Evolutionary conservation across 75 land plant species (phyloP).

Genomic region (Larix kaempferi): DNA sequence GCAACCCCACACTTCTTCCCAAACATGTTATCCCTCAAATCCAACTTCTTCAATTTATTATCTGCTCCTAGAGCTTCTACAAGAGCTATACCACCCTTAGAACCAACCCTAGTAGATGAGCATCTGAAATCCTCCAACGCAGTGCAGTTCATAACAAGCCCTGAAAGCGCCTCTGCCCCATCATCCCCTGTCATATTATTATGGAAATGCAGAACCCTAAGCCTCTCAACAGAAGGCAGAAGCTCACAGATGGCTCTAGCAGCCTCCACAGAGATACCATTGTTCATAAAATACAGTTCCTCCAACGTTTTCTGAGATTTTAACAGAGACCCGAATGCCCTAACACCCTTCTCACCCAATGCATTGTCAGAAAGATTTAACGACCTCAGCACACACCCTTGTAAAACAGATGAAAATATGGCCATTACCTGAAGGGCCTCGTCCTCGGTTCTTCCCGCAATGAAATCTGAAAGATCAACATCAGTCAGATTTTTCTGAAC

Average conservation of each 20-base stretch:
- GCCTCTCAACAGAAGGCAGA: constrained; percentile 66
- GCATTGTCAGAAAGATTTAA: constrained; percentile 93
- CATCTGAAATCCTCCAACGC: constrained; percentile 81
- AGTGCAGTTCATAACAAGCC: constrained; percentile 55
- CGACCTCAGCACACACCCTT: constrained; percentile 65
- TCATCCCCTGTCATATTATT: constrained; percentile 98
- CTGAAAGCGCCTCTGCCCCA: constrained; percentile 78
- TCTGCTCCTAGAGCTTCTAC: constrained; percentile 59
- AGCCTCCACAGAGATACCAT: constrained; percentile 96
- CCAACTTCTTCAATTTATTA: constrained; percentile 56
- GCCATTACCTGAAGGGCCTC: constrained; percentile 92
- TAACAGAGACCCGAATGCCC: constrained; percentile 82
- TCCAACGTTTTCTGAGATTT: constrained; percentile 76
- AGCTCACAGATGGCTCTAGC: constrained; percentile 80
- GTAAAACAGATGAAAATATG: constrained; percentile 65
- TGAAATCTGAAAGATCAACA: constrained; percentile 89
- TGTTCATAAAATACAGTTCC: constrained; percentile 86
- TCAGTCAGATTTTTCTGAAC: constrained; percentile 58
- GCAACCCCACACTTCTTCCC: constrained; percentile 72
- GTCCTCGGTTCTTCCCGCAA: constrained; percentile 88
- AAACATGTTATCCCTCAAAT: constrained; percentile 89
- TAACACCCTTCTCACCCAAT: constrained; percentile 92
- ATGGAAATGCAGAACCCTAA: constrained; percentile 78
- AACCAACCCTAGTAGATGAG: constrained; percentile 84
- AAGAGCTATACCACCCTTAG: constrained; percentile 79